Evolutionary conservation across 2,329 filamentous ascomycete species (phyloP), one percentile per base, ranked within the genome.

Genomic region (Herpotrichia juniperi): DNA sequence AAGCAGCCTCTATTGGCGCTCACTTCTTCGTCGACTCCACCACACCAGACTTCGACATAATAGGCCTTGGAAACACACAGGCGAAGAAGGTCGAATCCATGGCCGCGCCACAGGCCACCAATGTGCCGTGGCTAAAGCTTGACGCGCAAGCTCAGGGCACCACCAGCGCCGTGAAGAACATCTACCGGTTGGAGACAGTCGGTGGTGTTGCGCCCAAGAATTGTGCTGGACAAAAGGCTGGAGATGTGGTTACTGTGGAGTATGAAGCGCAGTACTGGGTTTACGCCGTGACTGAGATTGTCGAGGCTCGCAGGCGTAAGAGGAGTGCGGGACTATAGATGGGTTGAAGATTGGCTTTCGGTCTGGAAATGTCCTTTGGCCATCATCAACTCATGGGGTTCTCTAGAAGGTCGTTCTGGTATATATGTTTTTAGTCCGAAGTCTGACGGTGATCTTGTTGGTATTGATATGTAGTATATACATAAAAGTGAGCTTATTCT

Each of bases 231-330:
- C 66, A 71, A 49, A 68, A 74, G 0, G 53, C 60, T 4, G 68
- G 61, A 0, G 54, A 60, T n/a, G 58, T 68, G 10, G 90, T 97
- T 58, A 79, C 88, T 56, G 84, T 96, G n/a, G 80, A 91, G 64
- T 97, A 97, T 75, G 80, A 90, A 39, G 87, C 93, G 34, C 84
- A 93, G 82, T 97, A 90, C 61, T 87, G 83, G 88, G 86, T 81
- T 44, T 83, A 74, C 53, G 73, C 48, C 25, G 35, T 12, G 7
- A 48, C 47, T 8, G 45, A 31, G 34, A 46, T 35, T 11, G 30
- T 37, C 2, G 42, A 46, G 24, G 40, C 28, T n/a, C 5, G 46
- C 17, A 49, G 45, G 46, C 19, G 35, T 30, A 48, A 46, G 51
- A 53, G 46, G 51, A 25, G 25, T 42, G 21, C 11, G 8, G 34